Evolutionary conservation across 345 rosid species (phyloP), one percentile per base, ranked within the genome.

Genomic region (Boechera stricta): DNA sequence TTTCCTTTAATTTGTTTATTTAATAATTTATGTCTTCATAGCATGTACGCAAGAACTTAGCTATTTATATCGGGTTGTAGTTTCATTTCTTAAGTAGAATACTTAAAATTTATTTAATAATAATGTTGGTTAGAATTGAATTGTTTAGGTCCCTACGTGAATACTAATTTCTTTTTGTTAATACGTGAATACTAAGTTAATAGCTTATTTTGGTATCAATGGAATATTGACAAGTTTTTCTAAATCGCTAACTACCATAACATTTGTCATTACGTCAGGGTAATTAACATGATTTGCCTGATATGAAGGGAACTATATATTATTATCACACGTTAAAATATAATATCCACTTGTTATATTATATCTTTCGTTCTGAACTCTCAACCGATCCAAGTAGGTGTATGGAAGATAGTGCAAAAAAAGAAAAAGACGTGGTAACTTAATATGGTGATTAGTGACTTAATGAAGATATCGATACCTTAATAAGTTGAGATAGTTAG

Each of bases 171-270:
- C n/a, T 4, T 42, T 42, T 42, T 42, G 48, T 42, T 42, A 12
- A n/a, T 47, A 47, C 26, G 66, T 77, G 57, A 61, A 26, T 10
- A 44, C 64, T 24, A 58, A 64, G 39, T 64, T 32, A 18, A 15
- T 41, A 33, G 51, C 65, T 68, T 62, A 24, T 54, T 77, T 77
- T 26, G 48, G 58, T 63, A 70, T 55, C 47, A 53, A 55, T 58
- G 66, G 59, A 55, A 63, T 63, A 55, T n/a, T 55, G n/a, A 63
- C 32, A 53, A 62, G 71, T 69, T 63, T 75, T 63, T 6, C 39
- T 5, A 42, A 44, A 21, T 53, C 21, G 12, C 13, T 68, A 18
- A 29, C 21, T 75, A 76, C 54, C 5, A 15, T 51, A n/a, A 38
- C 59, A 51, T 68, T 57, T 16, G 24, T 44, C 7, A 65, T 66